Percentiles rank a stretch among this genome's conserved stretches.
phyloP scores from a whole-genome alignment of 176 grass and related monocot genomes.

The Juncus inflexus region DNA sequence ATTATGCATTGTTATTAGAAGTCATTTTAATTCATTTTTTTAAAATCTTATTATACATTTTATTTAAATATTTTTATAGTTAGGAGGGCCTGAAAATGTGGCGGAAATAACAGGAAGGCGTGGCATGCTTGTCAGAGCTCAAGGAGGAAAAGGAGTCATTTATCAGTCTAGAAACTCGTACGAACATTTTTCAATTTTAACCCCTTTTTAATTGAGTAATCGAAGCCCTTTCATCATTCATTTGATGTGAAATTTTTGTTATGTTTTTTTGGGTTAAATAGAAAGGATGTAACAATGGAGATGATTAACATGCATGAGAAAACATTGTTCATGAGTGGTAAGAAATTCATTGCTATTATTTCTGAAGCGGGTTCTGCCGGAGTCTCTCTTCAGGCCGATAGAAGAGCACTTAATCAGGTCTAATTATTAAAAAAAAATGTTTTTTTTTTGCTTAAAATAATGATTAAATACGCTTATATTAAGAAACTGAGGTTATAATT shows the following conservation, averaged over 20 bases:
- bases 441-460: not conserved
- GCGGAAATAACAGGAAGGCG: conserved; percentile 93
- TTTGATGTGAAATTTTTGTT: conserved; percentile 20
- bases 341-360: conserved; percentile 92
- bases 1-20: not conserved
- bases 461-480: not conserved
- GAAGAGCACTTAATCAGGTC: conserved; percentile 89
- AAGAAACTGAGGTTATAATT: not conserved
- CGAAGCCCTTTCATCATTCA: conserved; percentile 10
- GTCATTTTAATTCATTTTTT: conserved; percentile 24
- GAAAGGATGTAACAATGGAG: conserved; percentile 99
- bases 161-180: conserved; percentile 87
- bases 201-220: conserved; percentile 24
- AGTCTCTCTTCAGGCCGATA: conserved; percentile 94
- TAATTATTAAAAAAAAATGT: not conserved
- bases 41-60: conserved; percentile 20
- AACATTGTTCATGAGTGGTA: conserved; percentile 84
- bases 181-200: conserved; percentile 44
- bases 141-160: conserved; percentile 79
- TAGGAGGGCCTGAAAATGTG: conserved; percentile 92
- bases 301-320: conserved; percentile 99
- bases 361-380: conserved; percentile 99
- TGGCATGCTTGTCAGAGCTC: conserved; percentile 88
- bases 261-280: conserved; percentile 24
- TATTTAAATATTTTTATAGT: conserved; percentile 38